Evolutionary conservation across 345 rosid genomes (phyloP).

Genomic region (Salix arbutifolia): DNA sequence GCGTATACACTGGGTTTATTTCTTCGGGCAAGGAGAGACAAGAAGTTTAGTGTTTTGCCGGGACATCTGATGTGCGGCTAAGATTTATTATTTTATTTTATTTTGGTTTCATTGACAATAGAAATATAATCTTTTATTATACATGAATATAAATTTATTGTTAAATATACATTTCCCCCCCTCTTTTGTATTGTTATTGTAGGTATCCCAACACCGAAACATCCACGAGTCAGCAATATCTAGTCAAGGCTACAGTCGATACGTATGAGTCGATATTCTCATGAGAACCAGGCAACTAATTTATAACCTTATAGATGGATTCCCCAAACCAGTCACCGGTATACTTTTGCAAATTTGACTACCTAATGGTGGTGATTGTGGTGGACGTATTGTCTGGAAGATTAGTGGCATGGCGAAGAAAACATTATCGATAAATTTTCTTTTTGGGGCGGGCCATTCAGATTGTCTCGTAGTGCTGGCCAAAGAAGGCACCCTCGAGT

Average conservation of each 20-base stretch:
- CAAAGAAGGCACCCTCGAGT: neutral
- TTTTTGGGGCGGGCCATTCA: neutral
- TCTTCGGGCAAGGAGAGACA: too few species aligned
- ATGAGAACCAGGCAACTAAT: neutral
- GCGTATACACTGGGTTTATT: too few species aligned
- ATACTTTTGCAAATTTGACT: conserved; percentile 15
- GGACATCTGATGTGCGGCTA: too few species aligned
- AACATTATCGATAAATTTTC: neutral
- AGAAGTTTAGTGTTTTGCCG: too few species aligned
- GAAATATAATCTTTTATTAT: too few species aligned
- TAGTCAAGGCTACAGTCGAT: neutral
- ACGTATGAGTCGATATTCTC: neutral
- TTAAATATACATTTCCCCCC: too few species aligned
- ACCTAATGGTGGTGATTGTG: neutral
- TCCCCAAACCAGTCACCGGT: neutral
- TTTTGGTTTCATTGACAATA: too few species aligned
- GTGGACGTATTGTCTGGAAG: conserved; percentile 9
- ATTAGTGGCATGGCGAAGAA: neutral
- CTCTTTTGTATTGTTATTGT: too few species aligned
- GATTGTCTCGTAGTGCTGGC: conserved; percentile 3
- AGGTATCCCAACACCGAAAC: neutral
- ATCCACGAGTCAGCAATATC: neutral
- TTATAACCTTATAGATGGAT: neutral
- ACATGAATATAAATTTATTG: too few species aligned
- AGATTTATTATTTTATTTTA: too few species aligned